Base-by-base conservation (phyloP, 2,329 filamentous ascomycete species). In the Emericellopsis cladophorae region DNA sequence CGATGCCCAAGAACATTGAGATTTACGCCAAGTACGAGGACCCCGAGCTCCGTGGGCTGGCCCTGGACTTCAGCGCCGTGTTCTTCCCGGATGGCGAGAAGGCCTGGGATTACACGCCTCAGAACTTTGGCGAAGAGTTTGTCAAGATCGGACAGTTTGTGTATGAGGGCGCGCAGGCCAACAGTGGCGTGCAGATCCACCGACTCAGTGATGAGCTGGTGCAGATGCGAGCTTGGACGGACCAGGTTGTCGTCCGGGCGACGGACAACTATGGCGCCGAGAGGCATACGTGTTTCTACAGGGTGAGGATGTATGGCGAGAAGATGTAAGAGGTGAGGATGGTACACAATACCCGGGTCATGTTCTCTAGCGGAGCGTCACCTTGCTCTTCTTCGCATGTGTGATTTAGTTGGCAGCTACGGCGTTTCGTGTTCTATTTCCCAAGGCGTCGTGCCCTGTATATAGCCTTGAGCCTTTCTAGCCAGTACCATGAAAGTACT, bases 1-100 rank as follows among this genome's bases (percentile, higher is more conserved):
- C 78, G 2, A 77, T 78, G 26, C 85, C 85, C 0, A 69, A 64
- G 40, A 67, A 81, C 3, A 73, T 90, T 43, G 84, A 90, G 54
- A 56, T 90, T 8, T 85, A 81, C 70, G 78, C 71, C 5, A 65
- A 68, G 32, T 70, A 81, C 44, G 63, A 67, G 15, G 68, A 79
- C 36, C 38, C 58, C 21, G 52, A 48, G 2, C 49, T 65, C 22
- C 65, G 61, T 29, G 51, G 60, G 22, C 60, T 61, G 22, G 55
- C 70, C 2, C 49, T 52, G 16, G 58, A 65, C 45, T 75, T 70
- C 49, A 63, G 67, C 14, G 51, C 54, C 8, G 53, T 51, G 3
- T 59, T 67, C 32, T 68, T 67, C 40, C 45, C 55, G 36, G 41
- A 42, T 8, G 31, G 18, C 31, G 34, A 31, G 29, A 23, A 36